Evolutionary conservation across 164 flowering plant genomes (phyloP), one percentile per base, ranked within the genome.

Genomic region (Taxillus chinensis): DNA sequence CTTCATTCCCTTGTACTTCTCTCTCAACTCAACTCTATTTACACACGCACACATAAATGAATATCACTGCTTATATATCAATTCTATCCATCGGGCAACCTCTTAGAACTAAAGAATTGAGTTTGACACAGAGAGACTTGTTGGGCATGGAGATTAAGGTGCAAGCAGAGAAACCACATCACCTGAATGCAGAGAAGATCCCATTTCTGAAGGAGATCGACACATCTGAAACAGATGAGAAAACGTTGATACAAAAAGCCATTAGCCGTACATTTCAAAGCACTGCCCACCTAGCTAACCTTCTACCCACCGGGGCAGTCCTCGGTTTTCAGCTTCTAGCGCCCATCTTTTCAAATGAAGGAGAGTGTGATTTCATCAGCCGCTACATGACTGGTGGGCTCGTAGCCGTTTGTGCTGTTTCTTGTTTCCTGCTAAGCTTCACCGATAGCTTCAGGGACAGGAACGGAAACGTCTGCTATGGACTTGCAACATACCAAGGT

Each of bases 271-370:
- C 89, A 12, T 86, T 81, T 59, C 64, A 74, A 45, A 80, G 86
- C 82, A 80, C 89, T 2, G 86, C 86, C 12, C 78, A 84, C 65
- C 50, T 86, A 39, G 87, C 92, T 54, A 82, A 84, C 59, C 83
- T 81, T 41, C 65, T 84, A 39, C 92, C 89, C 1, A 86, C 89
- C 0, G 89, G 89, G 6, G 64, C 92, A 0, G 86, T 84, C 7
- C 87, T 84, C 46, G 78, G 81, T 14, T 84, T 84, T 67, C 87
- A 86, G 50, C 81, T 86, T 17, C 77, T 86, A 1, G 61, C 92
- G 0, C 92, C 92, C 55, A 70, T 86, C 37, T 70, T 82, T 68
- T 59, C 87, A 8, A 78, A 82, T 71, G 71, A 73, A 57, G 92
- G 92, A 0, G 40, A 61, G 17, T 86, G 92, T 55, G 86, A 86